Percentiles rank a stretch among this genome's conserved stretches.
phyloP scores from a whole-genome alignment of 2,329 filamentous ascomycete genomes.

The Blastomyces gilchristii region DNA sequence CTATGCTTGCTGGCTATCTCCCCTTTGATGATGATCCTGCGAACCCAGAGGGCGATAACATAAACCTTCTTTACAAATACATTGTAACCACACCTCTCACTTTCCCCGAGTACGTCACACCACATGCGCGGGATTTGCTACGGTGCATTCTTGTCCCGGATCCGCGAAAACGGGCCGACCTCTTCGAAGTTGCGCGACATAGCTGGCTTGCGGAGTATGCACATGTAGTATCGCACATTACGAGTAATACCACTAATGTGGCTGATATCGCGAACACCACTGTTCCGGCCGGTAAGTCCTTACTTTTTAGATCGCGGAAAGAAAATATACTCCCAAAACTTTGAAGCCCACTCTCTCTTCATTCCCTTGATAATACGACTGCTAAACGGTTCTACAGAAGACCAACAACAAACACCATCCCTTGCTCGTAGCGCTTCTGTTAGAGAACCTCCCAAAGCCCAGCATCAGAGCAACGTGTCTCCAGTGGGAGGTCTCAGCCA shows the following conservation, averaged over 20 bases:
- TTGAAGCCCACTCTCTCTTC: neutral
- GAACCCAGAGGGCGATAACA: conserved; percentile 97
- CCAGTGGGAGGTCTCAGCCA: conserved; percentile 53
- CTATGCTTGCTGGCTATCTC: conserved; percentile 94
- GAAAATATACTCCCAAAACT: conserved; percentile 4
- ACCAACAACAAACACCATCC: conserved; percentile 48
- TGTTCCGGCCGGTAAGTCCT: conserved; percentile 46
- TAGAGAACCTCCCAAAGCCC: conserved; percentile 65
- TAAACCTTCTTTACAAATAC: conserved; percentile 98
- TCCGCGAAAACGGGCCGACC: conserved; percentile 82
- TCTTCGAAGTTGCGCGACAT: conserved; percentile 94
- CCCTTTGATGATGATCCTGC: conserved; percentile 97
- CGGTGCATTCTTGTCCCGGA: conserved; percentile 91
- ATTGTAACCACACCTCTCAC: conserved; percentile 95
- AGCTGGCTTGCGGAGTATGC: conserved; percentile 97
- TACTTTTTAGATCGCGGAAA: conserved; percentile 4
- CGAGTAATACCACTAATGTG: conserved; percentile 81
- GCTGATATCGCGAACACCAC: conserved; percentile 76
- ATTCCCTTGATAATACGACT: neutral
- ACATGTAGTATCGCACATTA: conserved; percentile 94
- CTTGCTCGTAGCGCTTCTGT: conserved; percentile 86
- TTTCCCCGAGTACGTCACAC: conserved; percentile 97
- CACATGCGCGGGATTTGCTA: conserved; percentile 84
- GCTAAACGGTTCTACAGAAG: conserved; percentile 28
- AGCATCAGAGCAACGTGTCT: conserved; percentile 14